Evolutionary conservation across 345 rosid genomes (phyloP), one percentile per base, ranked within the genome.

Genomic region (Bruguiera sexangula): DNA sequence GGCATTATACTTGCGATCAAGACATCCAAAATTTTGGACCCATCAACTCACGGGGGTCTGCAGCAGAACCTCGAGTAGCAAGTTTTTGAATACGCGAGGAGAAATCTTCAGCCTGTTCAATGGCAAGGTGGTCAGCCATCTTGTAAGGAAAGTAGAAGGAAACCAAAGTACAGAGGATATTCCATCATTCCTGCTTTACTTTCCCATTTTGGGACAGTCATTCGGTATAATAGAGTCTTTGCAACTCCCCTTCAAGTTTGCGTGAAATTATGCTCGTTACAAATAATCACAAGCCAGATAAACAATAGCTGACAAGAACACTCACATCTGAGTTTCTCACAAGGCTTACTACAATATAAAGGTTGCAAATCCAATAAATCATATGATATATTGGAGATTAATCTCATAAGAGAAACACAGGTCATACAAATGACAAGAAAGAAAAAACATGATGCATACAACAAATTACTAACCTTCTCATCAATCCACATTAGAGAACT

Each of bases 401-500:
- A 43, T 13, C 19, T 43, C 19, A 13, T 43, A 13, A 43, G 50
- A 56, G 18, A 22, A 24, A 10, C 29, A 56, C 0, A 3, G 13
- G 26, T 10, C 16, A 18, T n/a, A 9, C 10, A 37, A 34, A 37
- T 26, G 62, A 43, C 21, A 39, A 56, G 37, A 63, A 3, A n/a
- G 46, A 46, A 71, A 57, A 56, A 15, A 3, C 18, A 22, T 37
- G 21, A 39, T 16, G 8, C n/a, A 43, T 10, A 7, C 1, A 30
- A n/a, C 20, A 9, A 20, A 34, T 30, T n/a, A 73, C 79, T 61
- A 59, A 90, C 96, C 85, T 90, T 90, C 79, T 95, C 99, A 76
- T 95, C 99, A 60, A 95, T 86, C 98, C 97, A 92, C 94, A 92
- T 89, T 51, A 95, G 83, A 69, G 99, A 95, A 72, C 97, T 88